These are phyloP conservation scores for Flaveria ramosissima DNA, from an alignment of 129 eudicot species.

Conservation along the genomic window DNA sequence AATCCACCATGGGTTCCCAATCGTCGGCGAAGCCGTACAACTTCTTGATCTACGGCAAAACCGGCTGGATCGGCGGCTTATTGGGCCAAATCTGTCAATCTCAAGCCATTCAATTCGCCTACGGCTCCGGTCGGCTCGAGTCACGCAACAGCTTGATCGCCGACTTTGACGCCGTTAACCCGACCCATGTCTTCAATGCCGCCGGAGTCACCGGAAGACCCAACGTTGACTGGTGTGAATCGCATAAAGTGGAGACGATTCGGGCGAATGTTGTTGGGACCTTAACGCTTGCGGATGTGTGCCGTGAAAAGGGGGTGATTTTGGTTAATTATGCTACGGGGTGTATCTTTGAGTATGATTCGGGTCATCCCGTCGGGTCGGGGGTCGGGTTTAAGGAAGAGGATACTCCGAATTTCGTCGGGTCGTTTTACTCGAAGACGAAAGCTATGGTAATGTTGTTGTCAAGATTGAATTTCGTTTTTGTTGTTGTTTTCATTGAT, in stretches of 20 bases:
- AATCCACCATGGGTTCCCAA: constrained; percentile 46
- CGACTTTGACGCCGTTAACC: constrained; percentile 42
- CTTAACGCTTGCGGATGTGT: constrained; percentile 61
- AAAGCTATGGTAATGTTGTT: constrained; percentile 61
- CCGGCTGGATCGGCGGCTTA: constrained; percentile 72
- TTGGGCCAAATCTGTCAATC: constrained; percentile 56
- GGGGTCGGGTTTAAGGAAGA: constrained; percentile 76
- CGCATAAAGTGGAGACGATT: constrained; percentile 65
- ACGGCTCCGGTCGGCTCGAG: constrained; percentile 65
- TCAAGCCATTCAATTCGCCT: constrained; percentile 40
- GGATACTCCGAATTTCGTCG: constrained; percentile 65
- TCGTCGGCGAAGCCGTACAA: constrained; percentile 35
- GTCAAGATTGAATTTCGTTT: background rate
- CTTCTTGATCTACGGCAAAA: constrained; percentile 67
- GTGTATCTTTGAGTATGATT: constrained; percentile 67
- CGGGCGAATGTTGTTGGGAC: constrained; percentile 68
- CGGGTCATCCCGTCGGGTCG: constrained; percentile 50
- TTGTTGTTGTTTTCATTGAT: background rate
- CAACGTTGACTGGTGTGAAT: constrained; percentile 73
- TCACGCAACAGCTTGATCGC: constrained; percentile 43
- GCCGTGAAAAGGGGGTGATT: constrained; percentile 55
- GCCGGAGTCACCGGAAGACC: constrained; percentile 75
- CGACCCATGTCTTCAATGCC: constrained; percentile 68
- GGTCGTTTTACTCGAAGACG: constrained; percentile 80
- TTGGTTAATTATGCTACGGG: constrained; percentile 68